Evolutionary conservation across 371 early-diverging fungal species (phyloP).

Genomic region (Saksenaea vasiformis): DNA sequence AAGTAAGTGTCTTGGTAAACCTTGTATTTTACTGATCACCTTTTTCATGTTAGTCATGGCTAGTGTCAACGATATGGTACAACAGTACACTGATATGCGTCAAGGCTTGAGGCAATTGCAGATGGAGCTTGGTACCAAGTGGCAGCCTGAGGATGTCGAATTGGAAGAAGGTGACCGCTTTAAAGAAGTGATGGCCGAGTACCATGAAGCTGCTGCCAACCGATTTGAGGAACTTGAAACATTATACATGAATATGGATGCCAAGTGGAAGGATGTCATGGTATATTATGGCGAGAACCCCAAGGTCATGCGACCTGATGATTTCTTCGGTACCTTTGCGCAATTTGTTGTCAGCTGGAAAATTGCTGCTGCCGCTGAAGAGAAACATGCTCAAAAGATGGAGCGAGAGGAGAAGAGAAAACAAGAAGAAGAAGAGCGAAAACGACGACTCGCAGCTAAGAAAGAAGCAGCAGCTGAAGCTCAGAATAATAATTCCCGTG

Average conservation of each 20-base stretch:
- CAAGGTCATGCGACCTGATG: constrained; percentile 34
- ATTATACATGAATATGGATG: constrained; percentile 47
- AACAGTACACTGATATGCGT: constrained; percentile 43
- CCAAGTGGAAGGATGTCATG: constrained; percentile 47
- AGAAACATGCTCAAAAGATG: constrained; percentile 23
- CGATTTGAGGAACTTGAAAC: constrained; percentile 45
- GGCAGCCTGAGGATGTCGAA: constrained; percentile 22
- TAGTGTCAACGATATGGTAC: constrained; percentile 38
- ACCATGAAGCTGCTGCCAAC: constrained; percentile 26
- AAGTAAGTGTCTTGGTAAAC: constrained; percentile 22
- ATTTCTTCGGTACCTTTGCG: constrained; percentile 33
- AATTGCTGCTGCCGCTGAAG: constrained; percentile 33
- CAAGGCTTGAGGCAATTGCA: constrained; percentile 31
- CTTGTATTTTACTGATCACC: background rate
- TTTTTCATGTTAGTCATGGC: constrained; percentile 22
- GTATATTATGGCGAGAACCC: constrained; percentile 39
- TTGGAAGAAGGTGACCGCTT: constrained; percentile 35
- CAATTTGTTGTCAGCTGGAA: constrained; percentile 27
- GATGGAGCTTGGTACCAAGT: constrained; percentile 28
- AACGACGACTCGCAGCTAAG: constrained; percentile 14
- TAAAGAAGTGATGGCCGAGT: constrained; percentile 36
- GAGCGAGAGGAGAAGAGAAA: constrained; percentile 34
- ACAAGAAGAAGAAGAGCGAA: constrained; percentile 29
- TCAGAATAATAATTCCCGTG: background rate
- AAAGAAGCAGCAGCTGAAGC: constrained; percentile 4